Base-by-base conservation (phyloP, 306 rosid genomes). In the Sindora glabra region DNA sequence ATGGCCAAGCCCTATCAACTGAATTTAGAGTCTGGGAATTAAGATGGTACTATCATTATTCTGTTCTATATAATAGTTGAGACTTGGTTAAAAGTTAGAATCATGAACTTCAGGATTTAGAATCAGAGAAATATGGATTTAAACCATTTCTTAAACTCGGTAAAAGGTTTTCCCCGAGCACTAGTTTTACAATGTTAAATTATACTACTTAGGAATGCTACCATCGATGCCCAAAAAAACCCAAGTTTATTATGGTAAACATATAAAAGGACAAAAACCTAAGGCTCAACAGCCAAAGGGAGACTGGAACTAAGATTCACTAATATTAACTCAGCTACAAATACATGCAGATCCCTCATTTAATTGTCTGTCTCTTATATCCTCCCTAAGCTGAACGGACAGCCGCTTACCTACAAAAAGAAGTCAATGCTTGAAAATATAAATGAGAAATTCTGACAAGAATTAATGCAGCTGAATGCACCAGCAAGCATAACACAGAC, bases 221-320 rank as follows among this genome's bases (percentile, higher is more conserved):
- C 72, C 23, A 18, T 42, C n/a, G 16, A 19, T 40, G 25, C 47
- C 48, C 44, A 40, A 47, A 75, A 61, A 75, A 64, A 66, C 82
- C 63, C 72, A 68, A 55, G 47, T 70, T 83, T 83, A 78, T 81
- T 76, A 13, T n/a, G 16, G 14, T 22, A 60, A 71, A 54, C 5
- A 72, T 46, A 44, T 46, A 33, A 46, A 34, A 49, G 29, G 29
- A 24, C 38, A 26, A 52, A 4, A 32, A 64, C 30, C 4, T 3
- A 56, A 26, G 16, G 23, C 19, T 38, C 0, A 18, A 11, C 8
- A 11, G 34, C 48, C 62, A 47, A 37, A 57, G 64, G 76, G 37
- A 55, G 61, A 54, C 19, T 23, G 52, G 50, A 72, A 68, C 74
- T 50, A 74, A n/a, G n/a, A n/a, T n/a, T n/a, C 42, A 70, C 79